These are phyloP conservation scores for Candida buenavistaensis DNA, from an alignment of 1,139 yeast genomes.

Conservation along the genomic window DNA sequence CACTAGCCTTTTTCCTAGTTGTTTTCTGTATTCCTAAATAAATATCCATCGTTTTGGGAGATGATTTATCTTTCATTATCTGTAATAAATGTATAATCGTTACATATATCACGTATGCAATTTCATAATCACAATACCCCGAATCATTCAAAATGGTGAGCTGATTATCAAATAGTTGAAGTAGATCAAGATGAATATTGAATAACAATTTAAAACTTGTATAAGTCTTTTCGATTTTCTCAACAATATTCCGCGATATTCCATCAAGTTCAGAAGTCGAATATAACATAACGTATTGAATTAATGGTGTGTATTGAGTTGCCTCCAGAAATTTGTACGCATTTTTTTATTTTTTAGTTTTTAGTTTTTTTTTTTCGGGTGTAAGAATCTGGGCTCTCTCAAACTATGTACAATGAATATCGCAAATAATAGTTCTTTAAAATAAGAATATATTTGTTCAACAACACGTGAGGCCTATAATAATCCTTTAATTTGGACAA, in stretches of 20 bases:
- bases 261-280: slow-evolving; percentile 5
- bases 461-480: too few relatives aligned
- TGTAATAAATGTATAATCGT: slow-evolving; percentile 13
- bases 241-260: slow-evolving; percentile 3
- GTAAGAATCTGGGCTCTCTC: too few relatives aligned
- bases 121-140: slow-evolving; percentile 42
- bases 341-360: too few relatives aligned
- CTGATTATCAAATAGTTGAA: slow-evolving; percentile 39
- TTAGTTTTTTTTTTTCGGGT: too few relatives aligned
- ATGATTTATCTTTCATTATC: slow-evolving; percentile 14
- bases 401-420: too few relatives aligned
- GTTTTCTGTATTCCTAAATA: slow-evolving; percentile 22
- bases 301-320: not conserved
- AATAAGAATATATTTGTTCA: too few relatives aligned
- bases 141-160: slow-evolving; percentile 22
- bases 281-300: not conserved
- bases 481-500: too few relatives aligned
- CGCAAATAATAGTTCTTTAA: too few relatives aligned
- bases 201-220: slow-evolving; percentile 7
- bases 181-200: slow-evolving; percentile 26
- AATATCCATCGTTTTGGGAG: slow-evolving; percentile 21
- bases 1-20: slow-evolving; percentile 18
- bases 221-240: slow-evolving; percentile 3
- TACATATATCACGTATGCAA: slow-evolving; percentile 32
- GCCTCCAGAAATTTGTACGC: too few relatives aligned